Base-by-base conservation (phyloP, 2,329 filamentous ascomycete genomes). In the Fusarium sp. region DNA sequence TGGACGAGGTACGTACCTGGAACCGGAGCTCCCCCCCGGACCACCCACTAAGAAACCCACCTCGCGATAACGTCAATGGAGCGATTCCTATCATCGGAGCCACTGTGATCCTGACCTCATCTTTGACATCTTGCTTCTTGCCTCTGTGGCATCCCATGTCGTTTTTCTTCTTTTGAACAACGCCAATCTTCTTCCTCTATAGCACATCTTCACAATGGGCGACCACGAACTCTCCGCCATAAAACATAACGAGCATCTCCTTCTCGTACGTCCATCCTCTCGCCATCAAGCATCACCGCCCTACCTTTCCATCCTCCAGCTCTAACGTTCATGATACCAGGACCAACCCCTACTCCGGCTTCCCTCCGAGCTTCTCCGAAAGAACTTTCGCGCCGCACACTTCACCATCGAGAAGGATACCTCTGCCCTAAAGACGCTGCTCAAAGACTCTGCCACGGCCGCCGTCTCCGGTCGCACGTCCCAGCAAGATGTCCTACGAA, bases 271-370 rank as follows among this genome's bases (percentile, higher is more conserved):
- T 69, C 50, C 16, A 30, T 35, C 20, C 34, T 66, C 52, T 39
- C 35, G 50, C 57, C 68, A 62, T 70, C 64, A 58, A 37, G 16
- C 50, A 65, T 66, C 67, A 67, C 37, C 37, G 62, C 56, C 56
- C 37, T 60, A 57, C 57, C 43, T 37, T 54, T 14, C 41, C 34
- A 14, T 52, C 48, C 5, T 57, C 56, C 27, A 32, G 20, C 13
- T 20, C 60, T 76, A 30, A 76, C 35, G 61, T 13, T 25, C 75
- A 96, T 37, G 35, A 54, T 54, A 50, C n/a, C 50, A 79, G 95
- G 97, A 99, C 81, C 96, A 98, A 89, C 93, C 96, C 5, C 93
- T 98, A 75, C 91, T 99, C 76, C 95, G 95, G 37, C 91, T 98
- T 25, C 97, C 97, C 20, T 93, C 96, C 84, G 97, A 98, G 82